These are phyloP conservation scores for Dactylonectria estremocensis DNA, from an alignment of 2,329 filamentous ascomycete genomes.

Conservation along the genomic window DNA sequence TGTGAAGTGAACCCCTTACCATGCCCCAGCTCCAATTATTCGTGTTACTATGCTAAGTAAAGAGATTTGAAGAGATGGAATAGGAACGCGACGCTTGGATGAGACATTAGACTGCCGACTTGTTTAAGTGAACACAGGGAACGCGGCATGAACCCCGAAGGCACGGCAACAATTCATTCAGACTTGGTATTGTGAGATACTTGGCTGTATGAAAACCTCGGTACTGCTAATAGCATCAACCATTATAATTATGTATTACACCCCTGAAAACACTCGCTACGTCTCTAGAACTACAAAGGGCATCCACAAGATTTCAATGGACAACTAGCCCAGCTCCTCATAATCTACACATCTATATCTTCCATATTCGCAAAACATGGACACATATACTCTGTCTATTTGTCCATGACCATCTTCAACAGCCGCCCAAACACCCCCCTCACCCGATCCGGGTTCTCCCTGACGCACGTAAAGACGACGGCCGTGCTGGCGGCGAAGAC, in stretches of 20 bases:
- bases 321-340: not conserved
- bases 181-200: not conserved
- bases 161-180: not conserved
- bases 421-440: conserved; percentile 78
- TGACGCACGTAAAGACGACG: conserved; percentile 77
- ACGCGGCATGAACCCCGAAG: not conserved
- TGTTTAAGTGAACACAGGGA: not conserved
- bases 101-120: too few relatives aligned
- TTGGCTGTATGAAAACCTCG: not conserved
- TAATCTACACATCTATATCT: not conserved
- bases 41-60: not conserved
- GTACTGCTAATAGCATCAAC: not conserved
- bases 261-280: not conserved
- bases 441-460: conserved; percentile 74
- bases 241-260: not conserved
- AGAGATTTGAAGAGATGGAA: too few relatives aligned
- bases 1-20: not conserved
- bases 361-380: too few relatives aligned
- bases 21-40: too few relatives aligned
- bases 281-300: not conserved
- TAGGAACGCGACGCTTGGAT: too few relatives aligned
- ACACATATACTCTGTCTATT: conserved; percentile 37
- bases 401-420: conserved; percentile 64
- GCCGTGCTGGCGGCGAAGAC: conserved; percentile 79
- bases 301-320: not conserved